A percentile compares a stretch with the other conserved stretches of the same genome.
These are phyloP conservation scores for Fraxinus paxiana DNA, from an alignment of 305 asterid genomes.

Conservation along the genomic window DNA sequence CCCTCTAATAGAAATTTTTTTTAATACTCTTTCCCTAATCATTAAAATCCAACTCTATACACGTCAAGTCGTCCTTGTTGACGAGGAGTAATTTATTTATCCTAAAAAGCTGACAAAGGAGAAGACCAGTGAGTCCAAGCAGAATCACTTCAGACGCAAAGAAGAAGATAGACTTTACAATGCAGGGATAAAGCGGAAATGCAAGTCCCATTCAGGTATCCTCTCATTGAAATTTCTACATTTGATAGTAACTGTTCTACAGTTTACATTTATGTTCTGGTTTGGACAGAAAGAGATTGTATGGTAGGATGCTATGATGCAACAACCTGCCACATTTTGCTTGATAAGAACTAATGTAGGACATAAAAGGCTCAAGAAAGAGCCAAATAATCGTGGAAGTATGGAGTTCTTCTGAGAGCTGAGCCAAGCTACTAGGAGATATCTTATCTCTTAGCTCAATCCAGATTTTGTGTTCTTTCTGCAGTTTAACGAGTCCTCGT, in stretches of 20 bases:
- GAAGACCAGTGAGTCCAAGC: constrained; percentile 6
- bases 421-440: not conserved
- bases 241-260: not conserved
- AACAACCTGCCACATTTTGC: not conserved
- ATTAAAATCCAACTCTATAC: not conserved
- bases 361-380: not conserved
- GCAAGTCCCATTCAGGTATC: constrained; percentile 3
- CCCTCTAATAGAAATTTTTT: not conserved
- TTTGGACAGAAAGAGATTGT: not conserved
- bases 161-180: not conserved
- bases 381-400: not conserved
- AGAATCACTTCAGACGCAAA: not conserved
- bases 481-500: not conserved
- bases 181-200: not conserved
- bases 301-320: not conserved
- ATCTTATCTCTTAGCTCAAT: not conserved
- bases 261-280: constrained; percentile 1
- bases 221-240: not conserved
- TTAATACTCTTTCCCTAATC: not conserved
- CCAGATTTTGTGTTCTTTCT: not conserved
- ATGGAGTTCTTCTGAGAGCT: not conserved
- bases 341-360: not conserved
- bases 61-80: not conserved
- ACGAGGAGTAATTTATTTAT: not conserved
- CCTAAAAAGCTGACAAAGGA: not conserved